A percentile compares a stretch with the other conserved stretches of the same genome.
These are phyloP conservation scores for Cynanchum wilfordii DNA, from an alignment of 257 asterid genomes.

Conservation along the genomic window DNA sequence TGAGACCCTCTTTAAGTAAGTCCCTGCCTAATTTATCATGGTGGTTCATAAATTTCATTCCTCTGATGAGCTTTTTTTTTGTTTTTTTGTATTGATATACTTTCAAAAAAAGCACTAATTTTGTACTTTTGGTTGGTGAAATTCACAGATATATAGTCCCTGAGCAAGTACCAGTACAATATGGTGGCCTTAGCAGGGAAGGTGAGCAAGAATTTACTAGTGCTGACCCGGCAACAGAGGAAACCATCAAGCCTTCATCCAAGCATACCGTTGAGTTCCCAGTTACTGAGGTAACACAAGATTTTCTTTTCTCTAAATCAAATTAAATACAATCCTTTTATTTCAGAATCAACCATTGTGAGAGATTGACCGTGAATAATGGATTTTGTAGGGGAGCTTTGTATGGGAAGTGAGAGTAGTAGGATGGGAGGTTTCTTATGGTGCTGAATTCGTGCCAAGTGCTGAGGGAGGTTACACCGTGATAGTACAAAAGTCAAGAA, in stretches of 20 bases:
- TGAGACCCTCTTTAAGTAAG: constrained; percentile 83
- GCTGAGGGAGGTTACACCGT: constrained; percentile 82
- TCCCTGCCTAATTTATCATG: background rate
- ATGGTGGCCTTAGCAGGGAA: constrained; percentile 86
- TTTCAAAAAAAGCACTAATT: background rate
- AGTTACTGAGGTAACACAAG: constrained; percentile 58
- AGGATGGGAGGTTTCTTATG: constrained; percentile 79
- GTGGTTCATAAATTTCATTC: background rate
- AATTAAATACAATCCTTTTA: no score
- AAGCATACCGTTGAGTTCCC: constrained; percentile 73
- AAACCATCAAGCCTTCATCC: constrained; percentile 64
- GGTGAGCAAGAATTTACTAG: constrained; percentile 67
- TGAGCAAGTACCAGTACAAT: constrained; percentile 79
- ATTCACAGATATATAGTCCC: constrained; percentile 82
- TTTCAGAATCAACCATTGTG: background rate
- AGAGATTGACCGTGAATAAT: background rate
- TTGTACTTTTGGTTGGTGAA: background rate
- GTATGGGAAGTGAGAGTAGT: constrained; percentile 85
- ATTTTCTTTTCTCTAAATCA: background rate
- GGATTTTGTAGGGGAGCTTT: constrained; percentile 45
- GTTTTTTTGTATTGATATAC: background rate
- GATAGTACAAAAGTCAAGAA: constrained; percentile 69
- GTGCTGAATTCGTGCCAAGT: constrained; percentile 81
- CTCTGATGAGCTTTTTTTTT: background rate
- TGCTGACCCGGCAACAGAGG: constrained; percentile 70